Base-by-base conservation (phyloP, 179 eudicot species). In the Carnegiea gigantea region DNA sequence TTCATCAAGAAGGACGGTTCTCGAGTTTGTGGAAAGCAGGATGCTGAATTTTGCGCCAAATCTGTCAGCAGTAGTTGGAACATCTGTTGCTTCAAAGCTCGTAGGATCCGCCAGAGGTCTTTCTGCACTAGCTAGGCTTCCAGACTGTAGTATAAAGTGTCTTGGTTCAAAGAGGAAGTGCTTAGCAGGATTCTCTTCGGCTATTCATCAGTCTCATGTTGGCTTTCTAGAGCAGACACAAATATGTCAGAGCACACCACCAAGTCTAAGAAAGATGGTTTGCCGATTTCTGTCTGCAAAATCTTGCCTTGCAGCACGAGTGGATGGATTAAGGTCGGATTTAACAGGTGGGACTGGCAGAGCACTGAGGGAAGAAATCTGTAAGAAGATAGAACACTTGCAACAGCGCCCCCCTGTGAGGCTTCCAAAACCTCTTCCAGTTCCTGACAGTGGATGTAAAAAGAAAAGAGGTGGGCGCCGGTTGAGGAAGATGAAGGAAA, bases 401-500 rank as follows among this genome's bases (percentile, higher is more conserved):
- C 72, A 67, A 14, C 40, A 67, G 72, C 72, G 38, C 0, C 72
- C 72, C 5, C 72, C 72, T 28, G 72, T 21, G 40, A 67, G 72
- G 40, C 72, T 67, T 30, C 40, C 72, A 28, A 67, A 67, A 67
- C 72, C 72, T 28, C 72, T 67, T 67, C 40, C 72, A 30, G 72
- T 67, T 12, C 72, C 72, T 67, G 26, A 67, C 20, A 4, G 20
- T 67, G 72, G 23, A 67, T 26, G 72, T 30, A 67, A 67, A 28
- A 67, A 67, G 72, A 28, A 67, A 26, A 28, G 72, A 30, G 72
- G 67, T 21, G 79, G 79, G 9, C 43, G 65, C 0, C 23, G 79
- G 2, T 11, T 57, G n/a, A 77, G 68, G 79, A 77, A 77, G 79
- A 57, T 57, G 67, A 77, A 77, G 14, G 79, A 77, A 59, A 77